These are phyloP conservation scores for Phytophthora hybrid DNA, from an alignment of 352 stramenopile species.

Conservation along the genomic window DNA sequence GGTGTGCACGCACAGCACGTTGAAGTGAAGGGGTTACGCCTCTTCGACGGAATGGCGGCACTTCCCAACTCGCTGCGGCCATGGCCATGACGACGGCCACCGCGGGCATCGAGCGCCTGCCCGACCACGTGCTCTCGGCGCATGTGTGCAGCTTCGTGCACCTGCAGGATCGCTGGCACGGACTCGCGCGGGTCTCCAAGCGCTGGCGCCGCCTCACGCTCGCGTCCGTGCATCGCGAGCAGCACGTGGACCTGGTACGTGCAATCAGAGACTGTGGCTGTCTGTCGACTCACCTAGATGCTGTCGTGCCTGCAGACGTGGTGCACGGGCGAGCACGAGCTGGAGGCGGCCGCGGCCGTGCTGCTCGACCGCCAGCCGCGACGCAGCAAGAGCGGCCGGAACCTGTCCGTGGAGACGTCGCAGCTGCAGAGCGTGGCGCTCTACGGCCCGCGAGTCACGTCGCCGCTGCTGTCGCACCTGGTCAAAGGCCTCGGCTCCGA, in stretches of 20 bases:
- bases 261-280: no score
- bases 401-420: constrained; percentile 25
- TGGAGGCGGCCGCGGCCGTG: constrained; percentile 51
- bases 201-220: constrained; percentile 67
- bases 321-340: constrained; percentile 71
- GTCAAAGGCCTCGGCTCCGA: constrained; percentile 46
- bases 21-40: constrained; percentile 28
- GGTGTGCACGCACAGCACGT: not conserved
- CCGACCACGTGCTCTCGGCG: constrained; percentile 50
- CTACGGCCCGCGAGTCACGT: constrained; percentile 67
- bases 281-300: not conserved
- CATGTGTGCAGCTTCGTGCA: constrained; percentile 66
- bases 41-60: not conserved
- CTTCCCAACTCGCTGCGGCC: not conserved
- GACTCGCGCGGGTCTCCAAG: constrained; percentile 59
- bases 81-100: not conserved
- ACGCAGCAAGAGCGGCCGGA: constrained; percentile 21
- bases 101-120: constrained; percentile 44
- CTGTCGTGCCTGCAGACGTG: constrained; percentile 54
- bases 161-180: constrained; percentile 65
- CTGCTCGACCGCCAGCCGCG: constrained; percentile 32
- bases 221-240: constrained; percentile 60
- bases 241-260: constrained; percentile 66
- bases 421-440: constrained; percentile 61
- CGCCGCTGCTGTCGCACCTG: constrained; percentile 51